Conservation (phyloP, 129 eudicot species). For the Scalesia atractyloides region DNA sequence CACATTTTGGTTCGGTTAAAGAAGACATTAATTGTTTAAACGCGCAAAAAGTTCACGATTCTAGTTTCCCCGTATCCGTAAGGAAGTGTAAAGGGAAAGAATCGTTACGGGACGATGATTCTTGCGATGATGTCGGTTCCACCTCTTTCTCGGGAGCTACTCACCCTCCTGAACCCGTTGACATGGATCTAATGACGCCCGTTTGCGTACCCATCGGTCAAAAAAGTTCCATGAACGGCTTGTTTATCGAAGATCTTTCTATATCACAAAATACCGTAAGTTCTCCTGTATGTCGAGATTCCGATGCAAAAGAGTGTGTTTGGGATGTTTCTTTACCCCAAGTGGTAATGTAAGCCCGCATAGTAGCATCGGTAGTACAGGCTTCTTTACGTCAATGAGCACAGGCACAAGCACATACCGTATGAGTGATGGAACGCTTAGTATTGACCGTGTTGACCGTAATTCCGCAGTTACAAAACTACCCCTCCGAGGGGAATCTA, state of each 20-base stretch:
- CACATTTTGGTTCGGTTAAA: constrained; percentile 40
- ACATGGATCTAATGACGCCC: constrained; percentile 68
- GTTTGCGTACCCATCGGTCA: constrained; percentile 71
- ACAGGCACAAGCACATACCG: constrained; percentile 54
- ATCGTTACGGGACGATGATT: constrained; percentile 46
- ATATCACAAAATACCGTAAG: constrained; percentile 56
- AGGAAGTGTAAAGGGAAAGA: constrained; percentile 60
- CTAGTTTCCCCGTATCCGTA: constrained; percentile 28
- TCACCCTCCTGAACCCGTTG: constrained; percentile 91
- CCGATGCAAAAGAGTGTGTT: constrained; percentile 81
- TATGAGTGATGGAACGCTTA: constrained; percentile 85
- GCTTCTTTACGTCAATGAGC: constrained; percentile 74
- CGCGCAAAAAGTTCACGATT: constrained; percentile 30
- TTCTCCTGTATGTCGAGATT: constrained; percentile 45
- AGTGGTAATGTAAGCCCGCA: constrained; percentile 87
- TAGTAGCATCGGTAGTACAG: constrained; percentile 71
- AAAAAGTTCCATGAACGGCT: constrained; percentile 63
- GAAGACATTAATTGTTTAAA: constrained; percentile 40
- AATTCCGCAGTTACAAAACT: constrained; percentile 51
- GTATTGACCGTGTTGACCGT: constrained; percentile 62
- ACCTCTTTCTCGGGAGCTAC: constrained; percentile 82
- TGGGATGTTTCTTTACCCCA: constrained; percentile 98
- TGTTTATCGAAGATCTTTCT: constrained; percentile 72
- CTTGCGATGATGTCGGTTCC: constrained; percentile 64
- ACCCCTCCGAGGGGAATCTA: constrained; percentile 63